A percentile compares a stretch with the other conserved stretches of the same genome.
phyloP scores from a whole-genome alignment of 2,329 filamentous ascomycete genomes.

The Pseudonectria buxi region DNA sequence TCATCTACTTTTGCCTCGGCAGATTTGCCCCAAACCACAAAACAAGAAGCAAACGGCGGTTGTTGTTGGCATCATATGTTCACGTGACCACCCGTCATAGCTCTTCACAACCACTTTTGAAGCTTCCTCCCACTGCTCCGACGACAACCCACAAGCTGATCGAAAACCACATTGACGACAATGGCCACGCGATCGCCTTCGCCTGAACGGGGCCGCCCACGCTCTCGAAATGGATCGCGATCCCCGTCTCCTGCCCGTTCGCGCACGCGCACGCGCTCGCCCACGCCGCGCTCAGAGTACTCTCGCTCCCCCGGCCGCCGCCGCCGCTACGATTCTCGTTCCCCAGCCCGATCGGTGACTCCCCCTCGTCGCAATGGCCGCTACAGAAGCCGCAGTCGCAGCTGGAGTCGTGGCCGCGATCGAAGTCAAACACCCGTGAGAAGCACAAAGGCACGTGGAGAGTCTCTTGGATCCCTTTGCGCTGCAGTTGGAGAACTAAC shows the following conservation, averaged over 20 bases:
- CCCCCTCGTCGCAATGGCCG: slow-evolving; percentile 29
- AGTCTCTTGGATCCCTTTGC: background rate
- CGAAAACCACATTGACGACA: background rate
- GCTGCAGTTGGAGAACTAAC: background rate
- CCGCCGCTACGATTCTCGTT: slow-evolving; percentile 29
- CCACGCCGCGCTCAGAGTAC: slow-evolving; percentile 26
- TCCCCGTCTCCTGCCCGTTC: slow-evolving; percentile 28
- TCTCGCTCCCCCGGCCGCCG: slow-evolving; percentile 28
- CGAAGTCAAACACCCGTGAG: slow-evolving; percentile 30
- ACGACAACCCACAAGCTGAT: slow-evolving; percentile 1
- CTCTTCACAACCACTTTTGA: background rate
- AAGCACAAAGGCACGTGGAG: slow-evolving; percentile 45
- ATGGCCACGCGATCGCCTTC: slow-evolving; percentile 28
- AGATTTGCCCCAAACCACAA: too few relatives aligned
- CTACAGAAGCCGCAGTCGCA: slow-evolving; percentile 23
- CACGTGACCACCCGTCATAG: slow-evolving; percentile 11
- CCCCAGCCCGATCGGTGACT: slow-evolving; percentile 26
- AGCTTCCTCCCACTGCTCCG: slow-evolving; percentile 2
- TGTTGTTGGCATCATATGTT: too few relatives aligned
- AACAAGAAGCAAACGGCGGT: background rate
- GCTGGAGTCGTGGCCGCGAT: slow-evolving; percentile 12
- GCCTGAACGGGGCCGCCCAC: slow-evolving; percentile 27
- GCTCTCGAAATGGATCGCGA: slow-evolving; percentile 21
- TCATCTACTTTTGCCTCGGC: too few relatives aligned
- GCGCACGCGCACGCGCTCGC: slow-evolving; percentile 30